A percentile compares a stretch with the other conserved stretches of the same genome.
Conservation (phyloP, 2,329 filamentous ascomycete species). For the Diaporthe longicolla region DNA sequence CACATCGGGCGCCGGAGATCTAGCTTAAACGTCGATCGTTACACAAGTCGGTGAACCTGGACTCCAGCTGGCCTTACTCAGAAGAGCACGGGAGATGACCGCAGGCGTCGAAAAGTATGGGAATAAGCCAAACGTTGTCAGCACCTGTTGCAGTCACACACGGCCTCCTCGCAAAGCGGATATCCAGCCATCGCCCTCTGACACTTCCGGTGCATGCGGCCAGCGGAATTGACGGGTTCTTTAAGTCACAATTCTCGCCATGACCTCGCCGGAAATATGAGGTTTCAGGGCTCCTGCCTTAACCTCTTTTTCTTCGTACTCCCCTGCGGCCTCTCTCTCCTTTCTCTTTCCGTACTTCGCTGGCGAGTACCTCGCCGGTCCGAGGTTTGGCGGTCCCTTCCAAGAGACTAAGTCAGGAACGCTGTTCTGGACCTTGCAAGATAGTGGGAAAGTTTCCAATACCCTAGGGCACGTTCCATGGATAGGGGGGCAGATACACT, state of each 20-base stretch:
- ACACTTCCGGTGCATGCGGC: neutral
- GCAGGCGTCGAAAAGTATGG: neutral
- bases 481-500: neutral
- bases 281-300: neutral
- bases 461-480: neutral
- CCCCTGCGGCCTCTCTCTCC: neutral
- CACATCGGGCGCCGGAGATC: neutral
- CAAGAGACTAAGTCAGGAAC: too few relatives aligned
- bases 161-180: neutral
- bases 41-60: neutral
- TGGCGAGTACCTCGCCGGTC: neutral
- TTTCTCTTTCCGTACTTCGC: neutral
- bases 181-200: too few relatives aligned
- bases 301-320: too few relatives aligned
- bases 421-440: neutral
- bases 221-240: neutral
- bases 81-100: neutral
- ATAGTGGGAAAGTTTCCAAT: neutral
- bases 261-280: too few relatives aligned
- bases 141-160: conserved; percentile 4
- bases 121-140: neutral
- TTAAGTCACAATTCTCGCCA: neutral
- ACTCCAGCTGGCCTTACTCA: neutral
- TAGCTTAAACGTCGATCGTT: neutral
- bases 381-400: neutral